These are phyloP conservation scores for Lentinus tigrinus DNA, from an alignment of 768 basidiomycete species.

Conservation along the genomic window DNA sequence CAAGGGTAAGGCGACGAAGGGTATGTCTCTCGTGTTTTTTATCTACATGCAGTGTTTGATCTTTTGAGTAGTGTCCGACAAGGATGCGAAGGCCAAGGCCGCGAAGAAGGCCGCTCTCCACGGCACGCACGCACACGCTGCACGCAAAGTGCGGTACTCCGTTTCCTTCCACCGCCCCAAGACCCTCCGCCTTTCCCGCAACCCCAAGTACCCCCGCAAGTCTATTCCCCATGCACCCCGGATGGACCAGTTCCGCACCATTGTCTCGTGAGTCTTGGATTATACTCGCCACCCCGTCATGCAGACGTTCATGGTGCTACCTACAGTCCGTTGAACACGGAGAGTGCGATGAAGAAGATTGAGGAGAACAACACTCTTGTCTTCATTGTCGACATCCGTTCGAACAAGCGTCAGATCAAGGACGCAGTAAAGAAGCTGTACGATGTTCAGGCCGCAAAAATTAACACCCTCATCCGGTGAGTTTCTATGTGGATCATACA, in stretches of 20 bases:
- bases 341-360: constrained; percentile 99
- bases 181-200: constrained; percentile 81
- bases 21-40: constrained; percentile 29
- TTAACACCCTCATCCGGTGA: constrained; percentile 98
- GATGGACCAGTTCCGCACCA: constrained; percentile 96
- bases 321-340: constrained; percentile 82
- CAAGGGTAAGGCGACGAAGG: constrained; percentile 58
- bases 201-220: constrained; percentile 95
- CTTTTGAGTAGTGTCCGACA: constrained; percentile 26
- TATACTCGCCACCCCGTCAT: too few relatives aligned
- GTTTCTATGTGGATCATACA: constrained; percentile 23
- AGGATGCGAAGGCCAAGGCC: constrained; percentile 77
- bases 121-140: constrained; percentile 71
- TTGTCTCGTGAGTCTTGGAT: constrained; percentile 75
- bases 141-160: constrained; percentile 80
- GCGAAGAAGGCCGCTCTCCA: constrained; percentile 97
- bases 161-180: constrained; percentile 97
- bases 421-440: constrained; percentile 99
- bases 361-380: constrained; percentile 99
- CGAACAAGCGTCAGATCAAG: constrained; percentile 99
- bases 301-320: neutral
- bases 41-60: too few relatives aligned
- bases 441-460: constrained; percentile 92
- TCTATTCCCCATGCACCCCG: constrained; percentile 87
- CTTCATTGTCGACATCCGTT: constrained; percentile 91